Base-by-base conservation (phyloP, 768 basidiomycete species). In the Pleurotus sapidus region DNA sequence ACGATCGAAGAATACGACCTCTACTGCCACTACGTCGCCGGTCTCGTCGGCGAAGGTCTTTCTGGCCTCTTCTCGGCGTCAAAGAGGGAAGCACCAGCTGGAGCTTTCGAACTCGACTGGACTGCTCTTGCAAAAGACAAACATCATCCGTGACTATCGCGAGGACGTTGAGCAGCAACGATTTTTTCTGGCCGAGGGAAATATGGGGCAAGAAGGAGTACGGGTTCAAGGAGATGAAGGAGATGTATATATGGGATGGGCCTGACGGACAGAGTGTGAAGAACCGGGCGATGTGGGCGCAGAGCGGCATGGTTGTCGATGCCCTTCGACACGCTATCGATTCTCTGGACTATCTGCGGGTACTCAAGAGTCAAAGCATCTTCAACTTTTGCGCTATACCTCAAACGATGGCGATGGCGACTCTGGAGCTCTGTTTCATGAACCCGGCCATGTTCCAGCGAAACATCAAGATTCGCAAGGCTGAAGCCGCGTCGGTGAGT, bases 11-110 rank as follows among this genome's bases (percentile, higher is more conserved):
- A 97, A 63, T 99, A 95, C 74, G 93, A 98, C 70, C 82, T 99
- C 12, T 99, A 99, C 73, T 99, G 96, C 69, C 96, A 98, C 71
- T 98, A 95, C 68, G 96, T 98, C 63, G 96, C 96, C 0, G 96
- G 96, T 2, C 88, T 99, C 57, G 96, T 98, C 58, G 96, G 96
- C 37, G 95, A 98, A 71, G 95, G 95, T 46, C 83, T 96, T 30
- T 93, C 92, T 0, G 84, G 93, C 11, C 78, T 98, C 43, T 96
- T 93, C 76, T 77, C 90, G 15, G 89, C 89, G 3, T 92, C 93
- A 4, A 84, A 84, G 23, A 95, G 93, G 67, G 95, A 98, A 70
- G 79, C 78, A 0, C 65, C 91, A 97, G 68, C 84, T 97, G 59
- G 91, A 91, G 62, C 81, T 98, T 2, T 86, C 89, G 65, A 96